Evolutionary conservation across 2,329 filamentous ascomycete species (phyloP).

Genomic region (Chalaropsis thielavioides): DNA sequence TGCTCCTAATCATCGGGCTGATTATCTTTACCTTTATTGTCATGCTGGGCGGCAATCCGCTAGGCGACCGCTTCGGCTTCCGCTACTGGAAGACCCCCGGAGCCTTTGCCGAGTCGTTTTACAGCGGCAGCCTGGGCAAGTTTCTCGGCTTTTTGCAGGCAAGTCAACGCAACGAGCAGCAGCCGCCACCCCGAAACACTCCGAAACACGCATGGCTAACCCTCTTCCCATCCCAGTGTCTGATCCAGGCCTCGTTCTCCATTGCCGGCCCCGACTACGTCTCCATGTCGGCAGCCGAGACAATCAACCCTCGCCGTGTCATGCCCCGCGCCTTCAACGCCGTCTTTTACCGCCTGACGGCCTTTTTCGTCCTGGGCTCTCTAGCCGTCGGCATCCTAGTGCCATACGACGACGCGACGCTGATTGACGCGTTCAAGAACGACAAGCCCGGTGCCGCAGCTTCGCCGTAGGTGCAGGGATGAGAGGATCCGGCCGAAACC

Average conservation of each 20-base stretch:
- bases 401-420: conserved; percentile 49
- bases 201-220: no score
- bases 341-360: conserved; percentile 62
- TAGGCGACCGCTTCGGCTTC: conserved; percentile 58
- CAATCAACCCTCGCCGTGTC: conserved; percentile 52
- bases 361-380: conserved; percentile 62
- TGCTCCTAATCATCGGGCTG: conserved; percentile 55
- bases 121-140: conserved; percentile 49
- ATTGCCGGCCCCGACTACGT: conserved; percentile 56
- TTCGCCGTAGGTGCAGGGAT: conserved; percentile 35
- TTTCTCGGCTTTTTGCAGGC: conserved; percentile 50
- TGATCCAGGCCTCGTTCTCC: conserved; percentile 56
- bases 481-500: background rate
- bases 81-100: conserved; percentile 52
- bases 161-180: no score
- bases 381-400: conserved; percentile 59
- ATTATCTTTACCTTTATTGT: conserved; percentile 66
- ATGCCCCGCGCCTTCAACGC: conserved; percentile 64
- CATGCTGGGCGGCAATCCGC: conserved; percentile 71
- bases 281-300: conserved; percentile 54
- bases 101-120: conserved; percentile 53
- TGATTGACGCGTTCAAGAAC: conserved; percentile 44
- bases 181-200: no score
- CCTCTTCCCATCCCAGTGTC: conserved; percentile 44
- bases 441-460: conserved; percentile 52